A percentile compares a stretch with the other conserved stretches of the same genome.
Evolutionary conservation across 2,329 filamentous ascomycete genomes (phyloP).

Genomic region (Fusarium graminum): DNA sequence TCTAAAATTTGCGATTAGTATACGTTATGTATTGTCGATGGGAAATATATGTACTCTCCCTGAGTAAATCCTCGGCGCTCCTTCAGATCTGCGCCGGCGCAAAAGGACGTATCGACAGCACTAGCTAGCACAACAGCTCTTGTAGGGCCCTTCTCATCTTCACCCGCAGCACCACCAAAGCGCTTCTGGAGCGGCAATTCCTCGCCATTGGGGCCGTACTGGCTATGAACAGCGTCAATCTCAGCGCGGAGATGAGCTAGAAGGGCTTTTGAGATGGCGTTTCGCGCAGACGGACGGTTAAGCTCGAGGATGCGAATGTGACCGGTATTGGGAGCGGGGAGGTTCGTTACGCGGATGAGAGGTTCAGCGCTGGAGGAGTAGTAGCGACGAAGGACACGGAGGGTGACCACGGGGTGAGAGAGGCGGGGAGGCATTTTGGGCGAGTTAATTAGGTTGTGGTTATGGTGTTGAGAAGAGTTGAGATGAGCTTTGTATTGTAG

Average conservation of each 20-base stretch:
- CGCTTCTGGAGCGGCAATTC: slow-evolving; percentile 59
- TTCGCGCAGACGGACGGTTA: slow-evolving; percentile 86
- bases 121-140: slow-evolving; percentile 87
- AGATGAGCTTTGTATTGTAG: neutral
- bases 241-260: slow-evolving; percentile 78
- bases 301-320: slow-evolving; percentile 90
- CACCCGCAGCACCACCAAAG: slow-evolving; percentile 61
- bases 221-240: slow-evolving; percentile 76
- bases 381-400: slow-evolving; percentile 46
- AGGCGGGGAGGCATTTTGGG: slow-evolving; percentile 53
- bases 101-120: slow-evolving; percentile 88
- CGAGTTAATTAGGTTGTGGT: neutral
- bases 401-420: slow-evolving; percentile 31
- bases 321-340: slow-evolving; percentile 83
- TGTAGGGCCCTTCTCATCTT: slow-evolving; percentile 69
- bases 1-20: slow-evolving; percentile 59
- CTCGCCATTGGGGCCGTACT: slow-evolving; percentile 68
- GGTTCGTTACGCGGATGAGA: slow-evolving; percentile 76
- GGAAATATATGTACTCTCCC: slow-evolving; percentile 73
- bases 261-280: slow-evolving; percentile 87
- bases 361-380: slow-evolving; percentile 64
- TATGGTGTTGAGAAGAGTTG: slow-evolving; percentile 3
- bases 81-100: slow-evolving; percentile 94
- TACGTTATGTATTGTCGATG: neutral
- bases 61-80: slow-evolving; percentile 82